A percentile compares a stretch with the other conserved stretches of the same genome.
Conservation (phyloP, 2,329 filamentous ascomycete species). For the Cladophialophora chaetospira region DNA sequence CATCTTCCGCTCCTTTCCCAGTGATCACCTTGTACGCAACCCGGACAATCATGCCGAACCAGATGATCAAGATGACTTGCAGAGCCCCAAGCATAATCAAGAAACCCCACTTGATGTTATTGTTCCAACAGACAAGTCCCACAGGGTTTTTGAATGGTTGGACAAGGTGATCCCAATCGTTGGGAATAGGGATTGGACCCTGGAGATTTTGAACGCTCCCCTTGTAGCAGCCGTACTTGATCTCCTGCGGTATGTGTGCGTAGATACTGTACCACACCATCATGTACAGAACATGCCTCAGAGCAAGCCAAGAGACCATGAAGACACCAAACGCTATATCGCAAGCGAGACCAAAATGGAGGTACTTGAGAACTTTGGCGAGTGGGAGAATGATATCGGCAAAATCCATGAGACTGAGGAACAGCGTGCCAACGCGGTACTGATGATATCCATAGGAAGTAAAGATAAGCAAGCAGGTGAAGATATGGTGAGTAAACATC, state of each 20-base stretch:
- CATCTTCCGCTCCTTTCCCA: constrained; percentile 78
- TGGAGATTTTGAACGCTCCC: constrained; percentile 58
- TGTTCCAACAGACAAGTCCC: constrained; percentile 78
- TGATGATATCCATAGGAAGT: constrained; percentile 84
- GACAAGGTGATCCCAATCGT: constrained; percentile 64
- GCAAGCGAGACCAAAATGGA: constrained; percentile 73
- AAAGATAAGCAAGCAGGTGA: constrained; percentile 79
- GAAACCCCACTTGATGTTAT: constrained; percentile 74
- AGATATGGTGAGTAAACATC: constrained; percentile 93
- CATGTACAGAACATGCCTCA: constrained; percentile 79
- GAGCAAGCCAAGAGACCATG: constrained; percentile 79
- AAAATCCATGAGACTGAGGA: constrained; percentile 90
- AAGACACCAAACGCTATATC: constrained; percentile 84
- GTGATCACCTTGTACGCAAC: constrained; percentile 79
- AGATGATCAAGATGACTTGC: constrained; percentile 77
- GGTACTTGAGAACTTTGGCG: constrained; percentile 92
- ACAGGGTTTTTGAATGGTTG: constrained; percentile 72
- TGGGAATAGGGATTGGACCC: constrained; percentile 55
- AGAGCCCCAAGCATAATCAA: constrained; percentile 74
- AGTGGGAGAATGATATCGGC: constrained; percentile 88
- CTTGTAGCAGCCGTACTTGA: constrained; percentile 71
- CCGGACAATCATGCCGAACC: constrained; percentile 86
- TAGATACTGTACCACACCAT: constrained; percentile 82
- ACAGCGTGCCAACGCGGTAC: constrained; percentile 83
- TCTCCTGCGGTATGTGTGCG: constrained; percentile 62